Base-by-base conservation (phyloP, 1,284 basidiomycete species). In the Ceratobasidium sp. region DNA sequence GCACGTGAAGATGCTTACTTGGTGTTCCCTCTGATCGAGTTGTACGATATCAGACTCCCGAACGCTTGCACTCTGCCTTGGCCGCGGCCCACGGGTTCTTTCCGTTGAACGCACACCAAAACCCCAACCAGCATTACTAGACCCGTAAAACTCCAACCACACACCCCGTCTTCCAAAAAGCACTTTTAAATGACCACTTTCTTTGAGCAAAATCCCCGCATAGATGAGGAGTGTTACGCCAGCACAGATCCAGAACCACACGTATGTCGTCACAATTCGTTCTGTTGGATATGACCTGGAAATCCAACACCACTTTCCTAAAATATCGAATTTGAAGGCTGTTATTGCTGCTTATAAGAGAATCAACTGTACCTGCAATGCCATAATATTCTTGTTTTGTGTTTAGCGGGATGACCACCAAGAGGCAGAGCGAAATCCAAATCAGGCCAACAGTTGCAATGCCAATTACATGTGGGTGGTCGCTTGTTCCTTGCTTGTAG, bases 241-340 rank as follows among this genome's bases (percentile, higher is more conserved):
- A 25, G 22, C 49, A 25, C 49, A 50, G 5, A 50, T 13, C 49
- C 49, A 50, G 27, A 50, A 50, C 49, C 49, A 50, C 6, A 50
- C 13, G 20, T 50, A 50, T 25, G 20, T 25, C 4, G 49, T 50
- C 5, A 50, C 49, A 29, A 50, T 50, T 15, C 49, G 2, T 50
- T 50, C 3, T 3, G 49, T 50, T 6, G 5, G 5, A 17, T 25
- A 50, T 3, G 13, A 4, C 27, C 13, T 13, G 3, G 49, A 13
- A 27, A 50, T 50, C 49, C 49, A 50, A 15, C 49, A 50, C 49
- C 49, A 50, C 27, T 50, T 50, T 15, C 49, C 49, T 50, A 25
- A 27, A 22, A 40, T 25, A 25, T 50, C 5, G 27, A 50, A 17
- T 15, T 3, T 13, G 20, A 7, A 22, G 27, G n/a, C 13, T 40